Percentiles rank a stretch among this genome's conserved stretches.
Conservation (phyloP, 2,329 filamentous ascomycete genomes). For the Capronia coronata region DNA sequence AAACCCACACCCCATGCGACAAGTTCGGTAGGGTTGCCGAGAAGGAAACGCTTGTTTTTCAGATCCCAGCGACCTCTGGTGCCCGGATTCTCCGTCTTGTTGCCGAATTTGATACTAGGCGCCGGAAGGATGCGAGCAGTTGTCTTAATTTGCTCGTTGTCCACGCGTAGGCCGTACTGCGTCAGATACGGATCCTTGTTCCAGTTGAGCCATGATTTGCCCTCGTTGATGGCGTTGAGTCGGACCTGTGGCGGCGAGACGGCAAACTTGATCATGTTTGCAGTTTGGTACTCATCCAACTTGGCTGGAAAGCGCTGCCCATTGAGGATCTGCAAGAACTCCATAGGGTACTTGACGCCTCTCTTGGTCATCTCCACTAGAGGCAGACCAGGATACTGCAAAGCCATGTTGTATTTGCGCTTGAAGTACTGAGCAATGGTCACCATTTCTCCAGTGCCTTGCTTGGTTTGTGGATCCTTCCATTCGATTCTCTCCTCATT, state of each 20-base stretch:
- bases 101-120: conserved; percentile 62
- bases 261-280: conserved; percentile 87
- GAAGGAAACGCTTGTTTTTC: conserved; percentile 69
- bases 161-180: conserved; percentile 68
- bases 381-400: conserved; percentile 46
- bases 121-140: conserved; percentile 65
- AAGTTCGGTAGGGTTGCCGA: conserved; percentile 56
- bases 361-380: conserved; percentile 54
- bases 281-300: conserved; percentile 59
- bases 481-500: conserved; percentile 40
- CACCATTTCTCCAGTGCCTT: conserved; percentile 42
- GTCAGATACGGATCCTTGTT: conserved; percentile 60
- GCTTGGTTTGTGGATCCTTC: conserved; percentile 37
- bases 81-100: conserved; percentile 52
- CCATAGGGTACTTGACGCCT: conserved; percentile 50
- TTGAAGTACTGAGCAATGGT: conserved; percentile 56
- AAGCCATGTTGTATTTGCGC: conserved; percentile 44
- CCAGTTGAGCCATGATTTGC: conserved; percentile 64
- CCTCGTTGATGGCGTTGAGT: conserved; percentile 60
- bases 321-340: conserved; percentile 46
- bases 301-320: conserved; percentile 56
- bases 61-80: conserved; percentile 79
- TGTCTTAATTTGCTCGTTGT: conserved; percentile 55
- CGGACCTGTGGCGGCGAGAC: conserved; percentile 69
- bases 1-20: conserved; percentile 69